Evolutionary conservation across 2,329 filamentous ascomycete genomes (phyloP), one percentile per base, ranked within the genome.

Genomic region (Botrytis elliptica): DNA sequence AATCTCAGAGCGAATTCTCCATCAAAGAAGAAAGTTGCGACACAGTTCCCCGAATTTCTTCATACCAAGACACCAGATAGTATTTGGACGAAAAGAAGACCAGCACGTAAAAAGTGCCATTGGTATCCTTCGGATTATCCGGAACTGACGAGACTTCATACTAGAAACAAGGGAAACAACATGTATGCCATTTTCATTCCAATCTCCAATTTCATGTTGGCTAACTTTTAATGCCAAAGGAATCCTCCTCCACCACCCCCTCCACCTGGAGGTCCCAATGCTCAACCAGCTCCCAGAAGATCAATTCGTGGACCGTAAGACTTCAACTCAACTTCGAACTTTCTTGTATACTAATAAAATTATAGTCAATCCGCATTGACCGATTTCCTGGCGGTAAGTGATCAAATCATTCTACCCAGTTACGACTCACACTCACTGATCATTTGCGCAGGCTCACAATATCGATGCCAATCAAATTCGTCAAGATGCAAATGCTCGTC

Each of bases 391-490:
- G 90, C 90, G 67, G 88, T 89, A 83, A 80, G 86, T 83, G 62
- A 4, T 36, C 16, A 33, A 40, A 65, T 62, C 44, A 40, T 42
- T n/a, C 33, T 25, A 6, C 10, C 12, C 5, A 57, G 9, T 20
- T n/a, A 9, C 20, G n/a, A 22, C 18, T 10, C 16, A 4, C 14
- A 49, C 44, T 60, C 29, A 64, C 72, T 55, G 33, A 74, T 40
- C 42, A 8, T 52, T 83, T 36, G 77, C 84, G 44, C 83, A 91
- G 88, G 89, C 91, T 3, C 90, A 93, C 81, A 93, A 93, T 78
- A 94, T 94, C 77, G 93, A 89, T 36, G 87, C 88, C 3, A 81
- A 84, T 42, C 85, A 88, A 74, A 90, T 90, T 73, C 84, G 85
- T 52, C 80, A 83, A 33, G 84, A 87, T 75, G 86, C 86, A 29